Evolutionary conservation across 2,329 filamentous ascomycete genomes (phyloP).

Genomic region (Paraconiothyrium sp.): DNA sequence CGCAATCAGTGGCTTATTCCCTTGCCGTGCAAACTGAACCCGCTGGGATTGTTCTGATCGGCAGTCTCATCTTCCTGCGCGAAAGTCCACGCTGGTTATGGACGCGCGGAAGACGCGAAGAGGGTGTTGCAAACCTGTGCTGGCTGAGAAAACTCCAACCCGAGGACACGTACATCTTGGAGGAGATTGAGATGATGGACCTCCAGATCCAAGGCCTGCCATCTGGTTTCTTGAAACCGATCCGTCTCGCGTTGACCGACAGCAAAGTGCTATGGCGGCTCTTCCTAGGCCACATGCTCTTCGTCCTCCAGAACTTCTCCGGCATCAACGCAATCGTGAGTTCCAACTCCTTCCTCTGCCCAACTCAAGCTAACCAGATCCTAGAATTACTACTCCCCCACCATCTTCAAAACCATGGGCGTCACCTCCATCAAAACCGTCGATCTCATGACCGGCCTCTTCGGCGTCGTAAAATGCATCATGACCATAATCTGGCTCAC

Average conservation of each 20-base stretch:
- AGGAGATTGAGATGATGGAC: slow-evolving; percentile 77
- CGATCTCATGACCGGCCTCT: slow-evolving; percentile 78
- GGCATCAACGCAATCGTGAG: slow-evolving; percentile 73
- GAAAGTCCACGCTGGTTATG: slow-evolving; percentile 58
- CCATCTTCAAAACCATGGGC: slow-evolving; percentile 74
- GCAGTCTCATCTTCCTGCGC: slow-evolving; percentile 52
- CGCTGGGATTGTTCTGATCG: slow-evolving; percentile 64
- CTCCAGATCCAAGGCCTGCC: slow-evolving; percentile 72
- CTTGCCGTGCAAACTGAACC: slow-evolving; percentile 74
- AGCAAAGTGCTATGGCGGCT: slow-evolving; percentile 74
- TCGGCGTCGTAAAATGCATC: slow-evolving; percentile 71
- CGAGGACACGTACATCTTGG: slow-evolving; percentile 73
- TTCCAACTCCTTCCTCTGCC: neutral
- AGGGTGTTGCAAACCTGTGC: slow-evolving; percentile 59
- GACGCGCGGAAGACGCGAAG: slow-evolving; percentile 51
- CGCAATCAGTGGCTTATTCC: slow-evolving; percentile 59
- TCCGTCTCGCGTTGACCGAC: slow-evolving; percentile 35
- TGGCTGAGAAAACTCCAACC: slow-evolving; percentile 71
- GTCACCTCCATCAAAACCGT: slow-evolving; percentile 67
- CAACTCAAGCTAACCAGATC: neutral
- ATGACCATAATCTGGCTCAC: slow-evolving; percentile 75
- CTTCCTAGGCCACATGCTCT: slow-evolving; percentile 77
- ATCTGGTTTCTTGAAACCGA: slow-evolving; percentile 72
- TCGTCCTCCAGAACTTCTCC: slow-evolving; percentile 80
- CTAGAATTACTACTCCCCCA: slow-evolving; percentile 76